Percentiles rank a stretch among this genome's conserved stretches.
These are phyloP conservation scores for Nicotiana tabacum DNA, from an alignment of 257 asterid genomes.

Conservation along the genomic window DNA sequence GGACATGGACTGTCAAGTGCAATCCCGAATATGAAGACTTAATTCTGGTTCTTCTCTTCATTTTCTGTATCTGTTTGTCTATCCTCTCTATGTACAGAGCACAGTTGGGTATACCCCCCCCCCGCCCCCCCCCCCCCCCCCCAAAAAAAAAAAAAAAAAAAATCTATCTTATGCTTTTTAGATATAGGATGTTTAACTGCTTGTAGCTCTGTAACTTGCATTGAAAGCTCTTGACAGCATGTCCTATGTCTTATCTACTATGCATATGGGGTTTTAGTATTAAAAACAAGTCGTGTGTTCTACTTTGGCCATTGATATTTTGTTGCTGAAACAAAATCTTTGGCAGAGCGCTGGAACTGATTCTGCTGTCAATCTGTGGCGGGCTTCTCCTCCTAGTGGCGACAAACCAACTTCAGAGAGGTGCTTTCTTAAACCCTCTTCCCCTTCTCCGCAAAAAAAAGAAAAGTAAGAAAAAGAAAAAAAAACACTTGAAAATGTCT, in stretches of 20 bases:
- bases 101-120: not conserved
- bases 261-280: conserved; percentile 9
- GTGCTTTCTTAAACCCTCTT: conserved; percentile 24
- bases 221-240: not conserved
- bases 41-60: conserved; percentile 66
- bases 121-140: not conserved
- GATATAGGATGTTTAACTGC: not conserved
- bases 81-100: not conserved
- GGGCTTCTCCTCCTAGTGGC: conserved; percentile 40
- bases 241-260: conserved; percentile 8
- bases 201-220: not conserved
- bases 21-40: conserved; percentile 87
- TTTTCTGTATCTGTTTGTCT: conserved; percentile 19
- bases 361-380: conserved; percentile 89
- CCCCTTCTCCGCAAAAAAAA: not conserved
- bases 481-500: not conserved
- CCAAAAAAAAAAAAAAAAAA: not conserved
- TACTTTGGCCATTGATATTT: conserved; percentile 18
- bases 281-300: conserved; percentile 4
- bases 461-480: not conserved
- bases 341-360: conserved; percentile 98
- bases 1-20: conserved; percentile 96
- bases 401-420: conserved; percentile 48
- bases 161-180: not conserved
- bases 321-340: conserved; percentile 30